A percentile compares a stretch with the other conserved stretches of the same genome.
Conservation (phyloP, 192 early-diverging fungal genomes). For the Coemansia sp. region DNA sequence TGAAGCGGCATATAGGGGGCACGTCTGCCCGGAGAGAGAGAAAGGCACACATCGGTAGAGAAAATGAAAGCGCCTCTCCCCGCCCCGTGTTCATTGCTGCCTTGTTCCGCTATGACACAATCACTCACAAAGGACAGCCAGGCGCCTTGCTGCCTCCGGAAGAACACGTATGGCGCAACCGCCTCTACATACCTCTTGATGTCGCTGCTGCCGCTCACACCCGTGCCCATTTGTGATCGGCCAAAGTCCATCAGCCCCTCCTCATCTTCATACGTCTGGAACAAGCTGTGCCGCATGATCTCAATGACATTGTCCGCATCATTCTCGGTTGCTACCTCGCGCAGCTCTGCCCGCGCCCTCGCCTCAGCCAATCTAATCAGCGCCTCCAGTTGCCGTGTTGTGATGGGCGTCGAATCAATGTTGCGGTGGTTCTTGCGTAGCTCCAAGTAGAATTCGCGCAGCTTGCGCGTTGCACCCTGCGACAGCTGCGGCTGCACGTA, state of each 20-base stretch:
- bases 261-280: conserved; percentile 57
- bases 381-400: conserved; percentile 77
- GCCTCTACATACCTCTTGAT: conserved; percentile 49
- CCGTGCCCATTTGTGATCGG: conserved; percentile 56
- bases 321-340: conserved; percentile 59
- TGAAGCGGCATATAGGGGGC: conserved; percentile 19
- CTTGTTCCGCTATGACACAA: too few species aligned
- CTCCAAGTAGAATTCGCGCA: conserved; percentile 70
- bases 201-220: conserved; percentile 51
- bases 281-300: conserved; percentile 66
- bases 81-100: too few species aligned
- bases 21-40: conserved; percentile 1
- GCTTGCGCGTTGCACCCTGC: conserved; percentile 49
- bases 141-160: too few species aligned
- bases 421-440: conserved; percentile 58
- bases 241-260: conserved; percentile 53
- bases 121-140: too few species aligned
- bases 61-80: too few species aligned
- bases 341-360: conserved; percentile 67
- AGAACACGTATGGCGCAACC: too few species aligned
- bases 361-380: conserved; percentile 73
- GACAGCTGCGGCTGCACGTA: conserved; percentile 68
- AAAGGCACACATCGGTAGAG: not conserved
- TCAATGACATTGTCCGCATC: conserved; percentile 76
- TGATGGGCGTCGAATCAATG: conserved; percentile 68